A percentile compares a stretch with the other conserved stretches of the same genome.
Conservation (phyloP, 208 protist genomes). For the Leishmania braziliensis region DNA sequence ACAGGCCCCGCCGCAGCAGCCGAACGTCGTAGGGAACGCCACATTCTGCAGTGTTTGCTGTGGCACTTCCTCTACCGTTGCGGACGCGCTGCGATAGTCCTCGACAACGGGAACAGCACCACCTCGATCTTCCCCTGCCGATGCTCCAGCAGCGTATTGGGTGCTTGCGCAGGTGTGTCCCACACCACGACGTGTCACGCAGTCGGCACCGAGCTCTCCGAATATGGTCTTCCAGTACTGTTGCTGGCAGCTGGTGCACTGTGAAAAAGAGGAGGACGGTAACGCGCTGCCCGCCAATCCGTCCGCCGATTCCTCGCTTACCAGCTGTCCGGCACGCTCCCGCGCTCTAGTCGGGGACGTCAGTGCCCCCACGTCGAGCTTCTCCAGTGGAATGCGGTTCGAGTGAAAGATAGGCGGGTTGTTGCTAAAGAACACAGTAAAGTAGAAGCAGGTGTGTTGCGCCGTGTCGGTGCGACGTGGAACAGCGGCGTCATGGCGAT, state of each 20-base stretch:
- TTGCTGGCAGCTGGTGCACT: slow-evolving; percentile 18
- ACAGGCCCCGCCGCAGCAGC: slow-evolving; percentile 28
- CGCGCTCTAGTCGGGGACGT: neutral
- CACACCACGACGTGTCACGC: neutral
- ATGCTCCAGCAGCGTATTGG: neutral
- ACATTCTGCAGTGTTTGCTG: slow-evolving; percentile 74
- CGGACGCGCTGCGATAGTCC: slow-evolving; percentile 40
- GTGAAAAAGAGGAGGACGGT: neutral
- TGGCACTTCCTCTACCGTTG: slow-evolving; percentile 56
- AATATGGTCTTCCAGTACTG: slow-evolving; percentile 20
- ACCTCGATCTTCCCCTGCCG: neutral
- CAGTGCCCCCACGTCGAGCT: slow-evolving; percentile 6
- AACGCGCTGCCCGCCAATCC: neutral
- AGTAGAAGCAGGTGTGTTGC: slow-evolving; percentile 59
- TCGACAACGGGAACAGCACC: slow-evolving; percentile 19
- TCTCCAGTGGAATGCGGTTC: slow-evolving; percentile 48
- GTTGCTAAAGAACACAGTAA: slow-evolving; percentile 79
- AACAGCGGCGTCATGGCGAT: neutral
- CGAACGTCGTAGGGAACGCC: slow-evolving; percentile 68
- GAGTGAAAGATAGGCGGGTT: slow-evolving; percentile 78
- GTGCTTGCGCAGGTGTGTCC: neutral
- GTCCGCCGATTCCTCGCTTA: neutral
- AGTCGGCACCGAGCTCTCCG: neutral
- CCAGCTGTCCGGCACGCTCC: neutral
- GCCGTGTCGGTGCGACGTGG: neutral